A percentile compares a stretch with the other conserved stretches of the same genome.
These are phyloP conservation scores for Irpex sp. DNA, from an alignment of 1,284 basidiomycete genomes.

Conservation along the genomic window DNA sequence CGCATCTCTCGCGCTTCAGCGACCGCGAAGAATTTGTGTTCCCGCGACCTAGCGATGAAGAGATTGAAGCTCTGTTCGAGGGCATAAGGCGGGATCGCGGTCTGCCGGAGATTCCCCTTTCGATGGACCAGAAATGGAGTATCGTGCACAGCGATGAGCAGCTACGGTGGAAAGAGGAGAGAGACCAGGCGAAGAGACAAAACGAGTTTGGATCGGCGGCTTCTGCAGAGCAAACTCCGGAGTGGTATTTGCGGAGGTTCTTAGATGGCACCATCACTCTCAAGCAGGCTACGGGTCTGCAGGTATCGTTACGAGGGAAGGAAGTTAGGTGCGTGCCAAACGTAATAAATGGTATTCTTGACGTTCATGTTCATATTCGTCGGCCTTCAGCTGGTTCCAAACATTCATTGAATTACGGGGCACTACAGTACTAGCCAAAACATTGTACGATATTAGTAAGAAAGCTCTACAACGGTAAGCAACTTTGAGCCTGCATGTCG, in stretches of 20 bases:
- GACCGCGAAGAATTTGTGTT: slow-evolving; percentile 65
- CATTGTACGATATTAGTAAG: slow-evolving; percentile 71
- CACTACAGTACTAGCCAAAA: slow-evolving; percentile 82
- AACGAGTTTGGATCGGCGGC: slow-evolving; percentile 46
- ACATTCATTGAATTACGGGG: slow-evolving; percentile 79
- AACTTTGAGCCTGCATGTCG: background rate
- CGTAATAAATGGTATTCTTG: slow-evolving; percentile 1
- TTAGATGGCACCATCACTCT: slow-evolving; percentile 82
- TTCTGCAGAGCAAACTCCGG: slow-evolving; percentile 65
- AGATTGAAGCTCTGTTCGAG: slow-evolving; percentile 78
- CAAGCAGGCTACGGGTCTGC: slow-evolving; percentile 76
- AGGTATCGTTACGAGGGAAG: slow-evolving; percentile 80
- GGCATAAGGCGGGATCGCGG: slow-evolving; percentile 69
- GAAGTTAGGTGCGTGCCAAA: slow-evolving; percentile 65
- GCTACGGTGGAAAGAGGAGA: slow-evolving; percentile 75
- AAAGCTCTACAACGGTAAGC: slow-evolving; percentile 59
- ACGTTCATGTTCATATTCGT: background rate
- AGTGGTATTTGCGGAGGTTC: slow-evolving; percentile 90
- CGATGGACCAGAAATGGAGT: slow-evolving; percentile 89
- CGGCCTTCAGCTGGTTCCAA: slow-evolving; percentile 67
- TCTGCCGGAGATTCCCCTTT: slow-evolving; percentile 55
- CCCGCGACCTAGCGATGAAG: slow-evolving; percentile 69
- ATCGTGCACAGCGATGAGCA: slow-evolving; percentile 86
- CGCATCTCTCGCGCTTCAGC: slow-evolving; percentile 46
- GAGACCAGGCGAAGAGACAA: slow-evolving; percentile 58